A percentile compares a stretch with the other conserved stretches of the same genome.
phyloP scores from a whole-genome alignment of 2,329 filamentous ascomycete genomes.

The Curvularia hawaiiensis region DNA sequence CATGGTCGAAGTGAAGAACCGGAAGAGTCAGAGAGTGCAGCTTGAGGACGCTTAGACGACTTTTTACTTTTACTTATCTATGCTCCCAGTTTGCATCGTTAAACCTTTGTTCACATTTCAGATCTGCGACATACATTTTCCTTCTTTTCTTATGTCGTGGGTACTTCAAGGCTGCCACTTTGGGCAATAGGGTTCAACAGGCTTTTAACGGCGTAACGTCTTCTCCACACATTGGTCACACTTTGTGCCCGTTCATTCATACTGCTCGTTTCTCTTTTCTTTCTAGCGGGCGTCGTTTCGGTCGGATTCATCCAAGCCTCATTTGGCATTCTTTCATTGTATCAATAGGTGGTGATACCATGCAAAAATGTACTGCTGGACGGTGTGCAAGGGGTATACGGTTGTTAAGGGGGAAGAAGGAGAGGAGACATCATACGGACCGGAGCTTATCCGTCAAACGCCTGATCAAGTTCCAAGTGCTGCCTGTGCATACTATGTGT shows the following conservation, averaged over 20 bases:
- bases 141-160: conserved; percentile 1
- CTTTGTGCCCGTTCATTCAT: conserved; percentile 6
- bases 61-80: conserved; percentile 6
- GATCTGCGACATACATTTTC: neutral
- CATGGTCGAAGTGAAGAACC: conserved; percentile 44
- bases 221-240: conserved; percentile 4
- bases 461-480: neutral
- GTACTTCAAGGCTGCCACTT: conserved; percentile 2
- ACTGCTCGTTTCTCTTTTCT: neutral
- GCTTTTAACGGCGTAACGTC: conserved; percentile 1
- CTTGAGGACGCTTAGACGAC: conserved; percentile 39
- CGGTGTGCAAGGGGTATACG: conserved; percentile 7
- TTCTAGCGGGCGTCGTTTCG: conserved; percentile 11
- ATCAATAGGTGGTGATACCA: conserved; percentile 2
- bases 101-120: neutral
- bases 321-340: conserved; percentile 4
- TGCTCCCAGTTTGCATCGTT: neutral
- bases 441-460: neutral
- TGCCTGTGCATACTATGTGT: neutral
- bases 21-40: conserved; percentile 44
- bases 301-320: neutral
- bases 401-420: neutral
- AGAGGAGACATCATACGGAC: neutral
- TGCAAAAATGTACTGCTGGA: conserved; percentile 13
- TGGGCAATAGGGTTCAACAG: conserved; percentile 3